phyloP scores from a whole-genome alignment of 129 eudicot species.

The Calendula officinalis region DNA sequence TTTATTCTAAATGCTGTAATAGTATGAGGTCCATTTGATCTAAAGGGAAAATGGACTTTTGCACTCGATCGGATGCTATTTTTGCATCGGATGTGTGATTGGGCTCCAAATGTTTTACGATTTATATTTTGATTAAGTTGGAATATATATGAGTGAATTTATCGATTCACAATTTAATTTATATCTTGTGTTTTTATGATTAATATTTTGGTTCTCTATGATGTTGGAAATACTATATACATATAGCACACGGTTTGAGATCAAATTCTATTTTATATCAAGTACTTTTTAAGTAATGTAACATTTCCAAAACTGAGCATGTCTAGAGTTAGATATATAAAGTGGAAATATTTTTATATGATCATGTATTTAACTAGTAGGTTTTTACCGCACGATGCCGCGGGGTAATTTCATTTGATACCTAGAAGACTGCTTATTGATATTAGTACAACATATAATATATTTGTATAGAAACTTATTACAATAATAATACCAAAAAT shows the following conservation, averaged over 20 bases:
- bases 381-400: no score
- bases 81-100: conserved; percentile 19
- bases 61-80: conserved; percentile 21
- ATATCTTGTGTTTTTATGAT: background rate
- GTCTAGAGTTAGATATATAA: background rate
- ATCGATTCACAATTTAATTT: background rate
- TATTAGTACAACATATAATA: no score
- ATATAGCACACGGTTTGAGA: background rate
- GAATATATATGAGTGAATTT: conserved; percentile 5
- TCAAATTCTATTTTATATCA: background rate
- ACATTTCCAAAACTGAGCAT: background rate
- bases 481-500: no score
- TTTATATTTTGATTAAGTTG: conserved; percentile 4
- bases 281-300: background rate
- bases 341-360: background rate
- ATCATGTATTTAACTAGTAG: no score
- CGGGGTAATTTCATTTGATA: no score
- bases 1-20: conserved; percentile 14
- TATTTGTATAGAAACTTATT: no score
- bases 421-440: no score
- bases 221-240: background rate
- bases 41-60: conserved; percentile 21
- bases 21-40: conserved; percentile 24
- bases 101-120: conserved; percentile 24
- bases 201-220: background rate